Evolutionary conservation across 129 eudicot genomes (phyloP).

Genomic region (Pseudognaphalium luteoalbum): DNA sequence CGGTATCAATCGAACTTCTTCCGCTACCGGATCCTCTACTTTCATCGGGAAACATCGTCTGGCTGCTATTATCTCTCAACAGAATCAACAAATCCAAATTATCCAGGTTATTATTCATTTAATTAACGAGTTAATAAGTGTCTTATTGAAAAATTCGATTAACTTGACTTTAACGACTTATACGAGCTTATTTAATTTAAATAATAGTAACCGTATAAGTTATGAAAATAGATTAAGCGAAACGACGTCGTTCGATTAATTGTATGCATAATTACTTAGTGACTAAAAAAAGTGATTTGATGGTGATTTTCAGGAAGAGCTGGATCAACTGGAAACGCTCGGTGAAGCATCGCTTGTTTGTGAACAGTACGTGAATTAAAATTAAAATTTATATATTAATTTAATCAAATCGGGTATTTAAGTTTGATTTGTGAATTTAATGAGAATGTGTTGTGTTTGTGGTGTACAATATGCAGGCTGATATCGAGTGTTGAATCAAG

Average conservation of each 20-base stretch:
- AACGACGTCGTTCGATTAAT: neutral
- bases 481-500: slow-evolving; percentile 61
- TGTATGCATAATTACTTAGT: neutral
- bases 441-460: neutral
- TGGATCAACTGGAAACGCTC: slow-evolving; percentile 64
- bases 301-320: slow-evolving; percentile 54
- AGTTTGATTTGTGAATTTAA: neutral
- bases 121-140: no score
- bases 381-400: neutral
- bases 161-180: no score
- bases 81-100: slow-evolving; percentile 38
- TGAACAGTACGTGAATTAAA: slow-evolving; percentile 50
- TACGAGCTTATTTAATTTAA: no score
- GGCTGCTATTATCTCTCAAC: slow-evolving; percentile 41
- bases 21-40: slow-evolving; percentile 24
- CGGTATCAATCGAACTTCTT: slow-evolving; percentile 20
- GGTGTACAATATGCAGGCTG: slow-evolving; percentile 44
- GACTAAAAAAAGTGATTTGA: neutral
- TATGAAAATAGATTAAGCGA: neutral
- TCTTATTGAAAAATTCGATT: no score
- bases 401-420: neutral
- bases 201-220: neutral
- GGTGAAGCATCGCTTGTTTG: slow-evolving; percentile 74
- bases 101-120: slow-evolving; percentile 24
- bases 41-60: slow-evolving; percentile 41